Evolutionary conservation across 2,329 filamentous ascomycete species (phyloP).

Genomic region (Colletotrichum sp.): DNA sequence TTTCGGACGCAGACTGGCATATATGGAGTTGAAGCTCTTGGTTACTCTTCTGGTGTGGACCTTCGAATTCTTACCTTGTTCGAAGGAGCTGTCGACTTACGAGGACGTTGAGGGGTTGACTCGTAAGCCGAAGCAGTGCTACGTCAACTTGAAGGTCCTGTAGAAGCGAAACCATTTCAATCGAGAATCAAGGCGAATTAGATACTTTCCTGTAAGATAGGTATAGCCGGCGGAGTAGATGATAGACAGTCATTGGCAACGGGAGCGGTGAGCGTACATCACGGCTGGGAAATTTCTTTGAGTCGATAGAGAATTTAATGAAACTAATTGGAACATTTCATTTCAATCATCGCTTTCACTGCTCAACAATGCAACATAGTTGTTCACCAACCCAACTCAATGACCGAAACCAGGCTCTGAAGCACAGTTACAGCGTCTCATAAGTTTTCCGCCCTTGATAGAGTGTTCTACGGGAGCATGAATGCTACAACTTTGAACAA

Average conservation of each 20-base stretch:
- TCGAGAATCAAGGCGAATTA: not conserved
- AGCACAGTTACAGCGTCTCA: not conserved
- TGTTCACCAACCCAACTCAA: not conserved
- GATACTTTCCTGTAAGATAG: not conserved
- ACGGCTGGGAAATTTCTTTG: not conserved
- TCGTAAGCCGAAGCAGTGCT: not conserved
- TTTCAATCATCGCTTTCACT: not conserved
- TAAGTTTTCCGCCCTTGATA: not conserved
- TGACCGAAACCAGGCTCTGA: not conserved
- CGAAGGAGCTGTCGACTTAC: not conserved
- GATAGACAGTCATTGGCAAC: not conserved
- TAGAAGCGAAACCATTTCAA: not conserved
- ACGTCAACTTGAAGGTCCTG: not conserved
- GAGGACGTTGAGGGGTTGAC: not conserved
- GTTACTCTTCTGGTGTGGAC: conserved; percentile 30
- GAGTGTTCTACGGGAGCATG: not conserved
- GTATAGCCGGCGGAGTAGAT: not conserved
- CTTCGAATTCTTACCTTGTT: conserved; percentile 24
- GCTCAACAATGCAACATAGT: fast-evolving
- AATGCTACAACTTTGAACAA: not conserved
- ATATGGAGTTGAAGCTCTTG: conserved; percentile 31
- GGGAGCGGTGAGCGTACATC: not conserved
- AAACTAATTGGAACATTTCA: not conserved
- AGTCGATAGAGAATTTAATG: not conserved
- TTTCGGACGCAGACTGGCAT: conserved; percentile 30